A percentile compares a stretch with the other conserved stretches of the same genome.
phyloP scores from a whole-genome alignment of 306 rosid species.

The Vicia faba region DNA sequence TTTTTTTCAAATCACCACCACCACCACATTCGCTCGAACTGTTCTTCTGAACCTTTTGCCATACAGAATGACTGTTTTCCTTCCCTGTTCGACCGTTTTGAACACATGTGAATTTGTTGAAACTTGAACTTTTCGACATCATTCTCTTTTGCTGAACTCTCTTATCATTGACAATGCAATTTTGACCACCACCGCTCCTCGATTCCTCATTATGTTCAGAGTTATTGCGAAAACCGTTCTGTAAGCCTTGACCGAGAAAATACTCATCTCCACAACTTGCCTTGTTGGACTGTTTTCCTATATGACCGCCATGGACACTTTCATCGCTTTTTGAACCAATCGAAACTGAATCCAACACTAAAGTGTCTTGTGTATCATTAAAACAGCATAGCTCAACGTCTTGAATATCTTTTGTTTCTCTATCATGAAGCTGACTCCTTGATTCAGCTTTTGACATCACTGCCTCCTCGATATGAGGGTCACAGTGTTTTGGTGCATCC shows the following conservation, averaged over 20 bases:
- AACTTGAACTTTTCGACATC: conserved; percentile 49
- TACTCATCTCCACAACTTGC: conserved; percentile 42
- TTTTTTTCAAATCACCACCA: conserved; percentile 51
- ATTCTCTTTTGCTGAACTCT: conserved; percentile 56
- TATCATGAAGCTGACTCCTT: conserved; percentile 41
- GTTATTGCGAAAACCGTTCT: conserved; percentile 32
- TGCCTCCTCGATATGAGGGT: conserved; percentile 42
- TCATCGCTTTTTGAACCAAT: conserved; percentile 50
- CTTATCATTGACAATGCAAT: conserved; percentile 46
- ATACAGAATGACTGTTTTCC: conserved; percentile 68
- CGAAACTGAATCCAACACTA: conserved; percentile 50
- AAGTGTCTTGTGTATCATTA: conserved; percentile 43
- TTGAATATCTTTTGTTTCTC: conserved; percentile 37
- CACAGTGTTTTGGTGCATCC: conserved; percentile 39
- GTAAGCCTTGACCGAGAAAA: conserved; percentile 37
- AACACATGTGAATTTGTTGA: conserved; percentile 47
- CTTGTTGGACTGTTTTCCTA: conserved; percentile 42
- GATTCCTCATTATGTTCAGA: conserved; percentile 45
- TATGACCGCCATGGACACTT: conserved; percentile 34
- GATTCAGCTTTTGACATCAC: conserved; percentile 44
- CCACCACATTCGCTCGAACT: conserved; percentile 39
- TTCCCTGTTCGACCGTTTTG: conserved; percentile 57
- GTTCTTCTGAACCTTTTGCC: conserved; percentile 85
- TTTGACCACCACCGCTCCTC: conserved; percentile 44
- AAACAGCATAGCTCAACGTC: conserved; percentile 29